Base-by-base conservation (phyloP, 2,329 filamentous ascomycete genomes). In the Arthrobotrys pseudoclavata region DNA sequence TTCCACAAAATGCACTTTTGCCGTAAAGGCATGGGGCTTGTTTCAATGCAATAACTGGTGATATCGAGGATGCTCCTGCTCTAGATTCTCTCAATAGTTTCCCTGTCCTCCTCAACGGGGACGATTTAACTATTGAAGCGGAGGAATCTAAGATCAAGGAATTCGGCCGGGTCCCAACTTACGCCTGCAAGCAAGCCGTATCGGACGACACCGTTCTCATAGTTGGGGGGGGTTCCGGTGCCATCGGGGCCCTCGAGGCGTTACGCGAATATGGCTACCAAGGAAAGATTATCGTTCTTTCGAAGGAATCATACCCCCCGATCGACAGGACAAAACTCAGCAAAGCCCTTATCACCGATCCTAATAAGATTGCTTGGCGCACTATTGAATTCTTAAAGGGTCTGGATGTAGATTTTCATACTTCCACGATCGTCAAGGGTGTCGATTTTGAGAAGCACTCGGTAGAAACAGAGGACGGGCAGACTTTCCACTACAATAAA, bases 291-390 rank as follows among this genome's bases (percentile, higher is more conserved):
- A 96, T 94, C 0, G 86, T 97, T 81, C 90, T 99, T 81, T 91
- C 92, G 12, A 90, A 89, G 79, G 96, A 99, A 84, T 91, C 92
- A 22, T 91, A 96, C 83, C 87, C 91, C 37, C 94, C 94, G 34
- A 94, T 98, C 81, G 96, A 99, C 85, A 90, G 96, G 20, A 93
- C 96, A 10, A 98, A 98, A 86, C 88, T 99, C 48, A 97, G 94
- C 82, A 99, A 99, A 85, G 93, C 95, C 0, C 87, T 99, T 12
- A 88, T 97, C 79, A 89, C 92, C 5, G 95, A 99, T 82, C 84
- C 89, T 0, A 87, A 88, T 52, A 97, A 97, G 85, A 85, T 97
- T 50, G 89, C 91, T 48, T 91, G 90, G 87, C 88, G 96, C 78
- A 88, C 92, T 66, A 87, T 89, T 79, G 89, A 90, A 37, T 97